Evolutionary conservation across 2,329 filamentous ascomycete genomes (phyloP).

Genomic region (Ophiostoma pallidulum): DNA sequence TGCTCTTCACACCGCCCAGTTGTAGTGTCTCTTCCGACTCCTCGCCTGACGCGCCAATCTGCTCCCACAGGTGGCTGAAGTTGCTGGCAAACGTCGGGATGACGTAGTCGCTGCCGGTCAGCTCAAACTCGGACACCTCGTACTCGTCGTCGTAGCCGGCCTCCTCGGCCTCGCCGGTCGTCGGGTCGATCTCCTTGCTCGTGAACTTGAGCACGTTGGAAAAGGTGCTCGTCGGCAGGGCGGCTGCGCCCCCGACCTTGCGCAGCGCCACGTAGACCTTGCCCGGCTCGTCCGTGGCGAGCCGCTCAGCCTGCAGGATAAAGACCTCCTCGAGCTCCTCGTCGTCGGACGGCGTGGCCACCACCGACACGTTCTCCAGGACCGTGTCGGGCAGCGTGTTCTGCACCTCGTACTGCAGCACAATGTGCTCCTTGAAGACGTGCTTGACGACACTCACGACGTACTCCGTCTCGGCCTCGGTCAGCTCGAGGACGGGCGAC

Average conservation of each 20-base stretch:
- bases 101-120: conserved; percentile 87
- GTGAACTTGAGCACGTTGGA: conserved; percentile 94
- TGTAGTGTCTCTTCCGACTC: conserved; percentile 87
- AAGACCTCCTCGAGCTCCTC: conserved; percentile 86
- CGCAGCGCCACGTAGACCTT: conserved; percentile 94
- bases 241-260: conserved; percentile 63
- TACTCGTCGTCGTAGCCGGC: conserved; percentile 95
- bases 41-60: conserved; percentile 78
- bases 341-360: conserved; percentile 70
- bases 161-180: conserved; percentile 86
- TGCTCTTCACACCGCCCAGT: conserved; percentile 79
- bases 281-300: conserved; percentile 77
- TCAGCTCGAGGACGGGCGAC: conserved; percentile 75
- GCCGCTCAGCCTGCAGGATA: conserved; percentile 77
- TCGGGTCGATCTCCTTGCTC: conserved; percentile 94
- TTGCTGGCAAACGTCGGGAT: conserved; percentile 88
- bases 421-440: conserved; percentile 93
- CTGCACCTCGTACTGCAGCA: conserved; percentile 94
- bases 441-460: conserved; percentile 92
- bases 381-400: conserved; percentile 91
- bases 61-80: conserved; percentile 94
- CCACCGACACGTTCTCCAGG: conserved; percentile 78
- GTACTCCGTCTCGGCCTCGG: conserved; percentile 95
- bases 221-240: conserved; percentile 73
- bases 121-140: conserved; percentile 85